Evolutionary conservation across 257 asterid genomes (phyloP), one percentile per base, ranked within the genome.

Genomic region (Euphrasia confusa): DNA sequence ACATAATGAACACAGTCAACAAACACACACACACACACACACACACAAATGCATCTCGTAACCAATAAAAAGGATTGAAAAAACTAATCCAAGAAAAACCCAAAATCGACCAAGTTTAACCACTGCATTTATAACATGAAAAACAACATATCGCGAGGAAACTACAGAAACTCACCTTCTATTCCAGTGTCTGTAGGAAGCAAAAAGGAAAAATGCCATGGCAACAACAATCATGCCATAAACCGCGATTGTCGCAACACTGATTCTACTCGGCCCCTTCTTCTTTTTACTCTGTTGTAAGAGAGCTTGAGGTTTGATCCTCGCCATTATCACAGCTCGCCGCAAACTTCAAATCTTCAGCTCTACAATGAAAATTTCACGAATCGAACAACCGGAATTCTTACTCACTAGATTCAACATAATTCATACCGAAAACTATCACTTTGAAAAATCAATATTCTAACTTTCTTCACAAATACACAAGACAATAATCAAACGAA

Each of bases 231-330:
- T 32, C 50, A 81, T 30, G 65, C 69, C 70, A 50, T 81, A 81
- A 63, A 78, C 2, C 68, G 73, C 77, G 57, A 78, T 62, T 44
- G 87, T 76, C 61, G 57, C 77, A 48, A 57, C 49, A 69, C 80
- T 76, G 66, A 78, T 45, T 63, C 79, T 75, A 64, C 69, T 73
- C 3, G 84, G 87, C 7, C 77, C 87, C 65, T 81, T 81, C 73
- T 81, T 81, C 80, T 73, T 81, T 72, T 81, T 81, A 68, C 87
- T 81, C 80, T 78, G 87, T 58, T 68, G 81, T 58, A 81, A 64
- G 59, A 81, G 84, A 57, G 87, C 78, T 72, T 78, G 84, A 63
- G 87, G 87, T 54, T 81, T 81, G 78, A 81, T 81, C 77, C 73
- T 76, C 71, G 80, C 87, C 87, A 81, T 81, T 65, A 72, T 14